Base-by-base conservation (phyloP, 768 basidiomycete genomes). In the Termitomyces sp. region DNA sequence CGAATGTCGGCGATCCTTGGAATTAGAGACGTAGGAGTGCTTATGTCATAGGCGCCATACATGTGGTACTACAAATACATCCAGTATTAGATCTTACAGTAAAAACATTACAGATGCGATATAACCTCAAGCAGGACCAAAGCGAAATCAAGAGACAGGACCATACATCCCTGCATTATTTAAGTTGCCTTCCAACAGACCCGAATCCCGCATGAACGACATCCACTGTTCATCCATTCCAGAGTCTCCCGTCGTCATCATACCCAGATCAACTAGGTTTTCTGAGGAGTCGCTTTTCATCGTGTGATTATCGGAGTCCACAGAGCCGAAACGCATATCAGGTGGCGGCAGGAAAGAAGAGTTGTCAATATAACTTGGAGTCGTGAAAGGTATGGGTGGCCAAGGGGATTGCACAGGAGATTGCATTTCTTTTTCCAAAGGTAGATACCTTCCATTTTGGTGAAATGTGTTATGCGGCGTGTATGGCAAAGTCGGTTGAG, bases 191-290 rank as follows among this genome's bases (percentile, higher is more conserved):
- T 82, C 79, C 50, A 85, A 60, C 41, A 86, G 66, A 16, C 82
- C 83, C 10, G 81, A 79, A 53, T 84, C 80, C 35, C 78, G 77
- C 79, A 88, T 84, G 60, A 88, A 81, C 9, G 78, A 76, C 63
- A 74, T 77, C 86, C 86, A 88, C 61, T 81, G 81, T 50, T 85
- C 81, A 57, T 85, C 83, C 64, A 85, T 81, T 11, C 77, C 76
- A n/a, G 78, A 78, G 49, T 84, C 82, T 23, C 82, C 81, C 18
- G 78, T 71, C 65, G 81, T 75, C 64, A 82, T 75, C 73, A 81
- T 70, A 6, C 77, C 80, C 40, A 80, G 60, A 46, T 76, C 75
- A 27, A 72, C 66, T 15, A 77, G 54, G 31, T 63, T 61, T 25
- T 73, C 72, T n/a, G 72, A 68, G 2, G 67, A 63, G 36, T 71